A percentile compares a stretch with the other conserved stretches of the same genome.
Evolutionary conservation across 768 basidiomycete species (phyloP).

Genomic region (Leccinum barrowsii): DNA sequence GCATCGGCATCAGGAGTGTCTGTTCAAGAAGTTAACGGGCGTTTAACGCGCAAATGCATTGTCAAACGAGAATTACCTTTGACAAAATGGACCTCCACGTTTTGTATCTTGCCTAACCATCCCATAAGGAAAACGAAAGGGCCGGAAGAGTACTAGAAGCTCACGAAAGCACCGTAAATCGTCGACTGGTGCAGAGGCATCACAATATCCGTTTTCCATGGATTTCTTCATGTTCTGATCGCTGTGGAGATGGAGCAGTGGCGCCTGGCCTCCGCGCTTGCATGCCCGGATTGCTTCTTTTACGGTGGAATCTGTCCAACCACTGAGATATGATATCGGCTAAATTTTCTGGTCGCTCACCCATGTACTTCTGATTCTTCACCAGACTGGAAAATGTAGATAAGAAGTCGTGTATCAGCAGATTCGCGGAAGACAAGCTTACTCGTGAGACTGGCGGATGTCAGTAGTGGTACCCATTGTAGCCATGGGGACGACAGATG

Average conservation of each 20-base stretch:
- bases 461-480: too few species aligned
- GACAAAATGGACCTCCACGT: conserved; percentile 55
- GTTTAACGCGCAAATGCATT: not conserved
- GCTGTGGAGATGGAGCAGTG: conserved; percentile 42
- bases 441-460: not conserved
- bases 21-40: conserved; percentile 21
- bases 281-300: not conserved
- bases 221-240: conserved; percentile 63
- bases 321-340: not conserved
- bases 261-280: not conserved
- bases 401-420: conserved; percentile 21
- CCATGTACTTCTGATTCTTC: conserved; percentile 37
- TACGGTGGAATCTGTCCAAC: not conserved
- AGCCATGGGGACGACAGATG: too few species aligned
- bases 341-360: conserved; percentile 20
- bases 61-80: conserved; percentile 39
- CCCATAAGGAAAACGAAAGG: not conserved
- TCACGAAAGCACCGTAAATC: conserved; percentile 55
- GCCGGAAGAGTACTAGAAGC: conserved; percentile 9
- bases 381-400: conserved; percentile 8
- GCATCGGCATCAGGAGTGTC: conserved; percentile 48
- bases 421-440: not conserved
- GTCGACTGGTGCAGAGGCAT: conserved; percentile 56
- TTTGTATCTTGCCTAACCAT: conserved; percentile 47
- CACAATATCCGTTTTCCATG: conserved; percentile 65